These are phyloP conservation scores for Gossypium davidsonii DNA, from an alignment of 441 rosid species.

Conservation along the genomic window DNA sequence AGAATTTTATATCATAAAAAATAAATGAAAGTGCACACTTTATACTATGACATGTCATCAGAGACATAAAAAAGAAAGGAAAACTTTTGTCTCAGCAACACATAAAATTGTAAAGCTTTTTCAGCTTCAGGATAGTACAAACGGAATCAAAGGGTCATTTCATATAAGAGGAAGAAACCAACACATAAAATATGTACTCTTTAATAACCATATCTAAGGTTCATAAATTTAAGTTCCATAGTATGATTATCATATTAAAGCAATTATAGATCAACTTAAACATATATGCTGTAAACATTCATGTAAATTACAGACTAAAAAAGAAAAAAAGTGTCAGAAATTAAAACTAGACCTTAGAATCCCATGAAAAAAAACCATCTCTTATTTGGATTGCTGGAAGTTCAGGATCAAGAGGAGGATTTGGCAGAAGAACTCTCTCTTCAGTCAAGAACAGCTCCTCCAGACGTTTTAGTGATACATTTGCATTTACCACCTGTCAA, in stretches of 20 bases:
- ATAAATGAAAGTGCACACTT: not conserved
- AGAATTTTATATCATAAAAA: constrained; percentile 3
- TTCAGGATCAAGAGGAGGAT: constrained; percentile 77
- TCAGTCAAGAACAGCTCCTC: constrained; percentile 90
- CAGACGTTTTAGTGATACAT: constrained; percentile 85
- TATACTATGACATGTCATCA: not conserved
- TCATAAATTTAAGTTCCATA: not conserved
- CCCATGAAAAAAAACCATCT: constrained; percentile 95
- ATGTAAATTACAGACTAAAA: not conserved
- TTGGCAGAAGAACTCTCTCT: constrained; percentile 86
- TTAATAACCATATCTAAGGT: not conserved
- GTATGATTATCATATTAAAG: not conserved
- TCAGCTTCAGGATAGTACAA: not conserved
- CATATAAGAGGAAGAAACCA: constrained; percentile 2
- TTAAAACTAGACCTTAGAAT: constrained; percentile 57
- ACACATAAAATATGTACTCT: not conserved
- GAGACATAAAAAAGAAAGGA: not conserved
- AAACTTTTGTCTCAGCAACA: not conserved
- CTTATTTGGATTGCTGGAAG: constrained; percentile 76
- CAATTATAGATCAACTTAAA: not conserved
- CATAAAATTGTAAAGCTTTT: not conserved
- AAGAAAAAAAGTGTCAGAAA: not conserved
- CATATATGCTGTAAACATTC: not conserved
- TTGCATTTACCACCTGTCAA: constrained; percentile 83
- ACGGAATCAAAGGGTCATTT: not conserved